These are phyloP conservation scores for Fraxinus latifolia DNA, from an alignment of 305 asterid species.

Conservation along the genomic window DNA sequence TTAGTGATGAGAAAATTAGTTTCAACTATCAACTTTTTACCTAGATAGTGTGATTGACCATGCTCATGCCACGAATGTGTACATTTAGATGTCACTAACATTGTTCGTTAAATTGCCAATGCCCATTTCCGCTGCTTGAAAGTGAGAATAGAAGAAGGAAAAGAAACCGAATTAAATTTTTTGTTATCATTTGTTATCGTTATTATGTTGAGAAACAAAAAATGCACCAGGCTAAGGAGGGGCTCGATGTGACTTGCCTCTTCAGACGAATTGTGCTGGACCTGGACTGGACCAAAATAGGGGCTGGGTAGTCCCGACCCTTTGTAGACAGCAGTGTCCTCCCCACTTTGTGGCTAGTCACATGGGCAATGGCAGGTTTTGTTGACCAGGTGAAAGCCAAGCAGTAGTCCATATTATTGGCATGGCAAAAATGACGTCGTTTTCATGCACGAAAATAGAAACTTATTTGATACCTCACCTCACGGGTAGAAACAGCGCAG, in stretches of 20 bases:
- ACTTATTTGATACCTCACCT: neutral
- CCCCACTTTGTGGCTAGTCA: neutral
- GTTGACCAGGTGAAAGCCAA: neutral
- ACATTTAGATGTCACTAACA: neutral
- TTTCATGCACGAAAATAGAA: slow-evolving; percentile 1
- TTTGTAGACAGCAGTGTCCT: neutral
- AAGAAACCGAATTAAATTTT: neutral
- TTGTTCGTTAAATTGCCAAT: neutral
- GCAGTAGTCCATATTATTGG: neutral
- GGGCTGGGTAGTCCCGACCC: neutral
- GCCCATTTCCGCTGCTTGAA: neutral
- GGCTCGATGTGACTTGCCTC: neutral
- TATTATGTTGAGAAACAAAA: neutral
- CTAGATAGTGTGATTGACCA: neutral
- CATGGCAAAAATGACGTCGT: neutral
- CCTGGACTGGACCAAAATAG: neutral
- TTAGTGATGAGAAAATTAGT: neutral
- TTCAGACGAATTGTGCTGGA: neutral
- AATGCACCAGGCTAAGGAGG: neutral
- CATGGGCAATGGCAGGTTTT: neutral
- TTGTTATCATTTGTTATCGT: neutral
- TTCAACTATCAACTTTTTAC: neutral
- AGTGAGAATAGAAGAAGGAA: neutral
- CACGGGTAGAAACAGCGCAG: slow-evolving; percentile 2
- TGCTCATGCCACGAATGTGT: neutral